Evolutionary conservation across 2,329 filamentous ascomycete genomes (phyloP).

Genomic region (Fusarium temperatum): DNA sequence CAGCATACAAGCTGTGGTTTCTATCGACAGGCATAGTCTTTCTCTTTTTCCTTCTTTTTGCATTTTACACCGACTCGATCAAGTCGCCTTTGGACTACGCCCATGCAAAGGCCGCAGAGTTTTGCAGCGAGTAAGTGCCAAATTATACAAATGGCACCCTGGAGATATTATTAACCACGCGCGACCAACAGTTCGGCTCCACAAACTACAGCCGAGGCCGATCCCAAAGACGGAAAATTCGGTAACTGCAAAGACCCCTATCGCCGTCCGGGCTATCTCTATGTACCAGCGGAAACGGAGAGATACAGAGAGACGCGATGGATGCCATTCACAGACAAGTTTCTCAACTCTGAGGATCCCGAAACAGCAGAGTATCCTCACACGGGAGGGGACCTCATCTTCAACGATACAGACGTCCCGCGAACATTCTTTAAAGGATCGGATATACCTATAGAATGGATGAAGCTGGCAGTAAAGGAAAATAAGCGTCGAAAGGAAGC

Average conservation of each 20-base stretch:
- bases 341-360: neutral
- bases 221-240: neutral
- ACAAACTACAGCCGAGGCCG: neutral
- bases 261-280: neutral
- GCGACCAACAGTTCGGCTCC: neutral
- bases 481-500: neutral
- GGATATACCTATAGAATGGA: neutral
- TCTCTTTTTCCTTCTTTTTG: neutral
- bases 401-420: neutral
- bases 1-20: neutral
- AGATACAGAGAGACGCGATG: neutral
- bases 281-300: neutral
- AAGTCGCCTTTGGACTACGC: neutral
- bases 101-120: neutral
- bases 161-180: neutral
- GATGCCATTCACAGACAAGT: neutral
- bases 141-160: fast-evolving
- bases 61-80: neutral
- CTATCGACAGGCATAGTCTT: neutral
- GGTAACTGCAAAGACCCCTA: conserved; percentile 3
- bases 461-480: neutral
- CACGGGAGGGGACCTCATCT: neutral
- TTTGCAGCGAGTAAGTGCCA: neutral
- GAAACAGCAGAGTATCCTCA: neutral
- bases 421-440: neutral